A percentile compares a stretch with the other conserved stretches of the same genome.
Conservation (phyloP, 306 rosid species). For the Rosa chinensis region DNA sequence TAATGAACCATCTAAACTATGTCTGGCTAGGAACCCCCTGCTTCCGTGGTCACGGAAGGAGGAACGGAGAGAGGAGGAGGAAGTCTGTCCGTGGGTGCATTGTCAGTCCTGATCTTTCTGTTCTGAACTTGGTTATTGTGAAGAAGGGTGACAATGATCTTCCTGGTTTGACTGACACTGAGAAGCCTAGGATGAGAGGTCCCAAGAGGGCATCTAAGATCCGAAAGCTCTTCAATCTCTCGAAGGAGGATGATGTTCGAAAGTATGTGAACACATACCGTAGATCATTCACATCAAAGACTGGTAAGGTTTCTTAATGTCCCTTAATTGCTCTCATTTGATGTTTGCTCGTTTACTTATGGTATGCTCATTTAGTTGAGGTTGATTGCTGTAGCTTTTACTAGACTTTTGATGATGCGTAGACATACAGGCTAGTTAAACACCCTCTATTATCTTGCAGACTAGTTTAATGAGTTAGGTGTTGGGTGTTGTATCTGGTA, state of each 20-base stretch:
- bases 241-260: slow-evolving; percentile 63
- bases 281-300: slow-evolving; percentile 42
- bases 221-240: slow-evolving; percentile 57
- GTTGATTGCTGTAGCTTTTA: background rate
- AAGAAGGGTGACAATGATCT: slow-evolving; percentile 64
- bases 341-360: background rate
- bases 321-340: background rate
- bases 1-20: background rate
- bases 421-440: background rate
- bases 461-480: background rate
- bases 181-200: slow-evolving; percentile 68
- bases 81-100: slow-evolving; percentile 65
- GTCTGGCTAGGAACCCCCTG: slow-evolving; percentile 52
- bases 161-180: slow-evolving; percentile 63
- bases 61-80: slow-evolving; percentile 62
- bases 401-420: background rate
- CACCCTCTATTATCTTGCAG: too few species aligned
- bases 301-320: slow-evolving; percentile 29
- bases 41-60: slow-evolving; percentile 65
- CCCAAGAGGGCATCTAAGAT: slow-evolving; percentile 71
- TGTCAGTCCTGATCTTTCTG: slow-evolving; percentile 63
- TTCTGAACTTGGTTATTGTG: slow-evolving; percentile 60
- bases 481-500: background rate
- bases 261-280: slow-evolving; percentile 69
- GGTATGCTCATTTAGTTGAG: background rate